phyloP scores from a whole-genome alignment of 2,329 filamentous ascomycete species.

The Penicillium sp. region DNA sequence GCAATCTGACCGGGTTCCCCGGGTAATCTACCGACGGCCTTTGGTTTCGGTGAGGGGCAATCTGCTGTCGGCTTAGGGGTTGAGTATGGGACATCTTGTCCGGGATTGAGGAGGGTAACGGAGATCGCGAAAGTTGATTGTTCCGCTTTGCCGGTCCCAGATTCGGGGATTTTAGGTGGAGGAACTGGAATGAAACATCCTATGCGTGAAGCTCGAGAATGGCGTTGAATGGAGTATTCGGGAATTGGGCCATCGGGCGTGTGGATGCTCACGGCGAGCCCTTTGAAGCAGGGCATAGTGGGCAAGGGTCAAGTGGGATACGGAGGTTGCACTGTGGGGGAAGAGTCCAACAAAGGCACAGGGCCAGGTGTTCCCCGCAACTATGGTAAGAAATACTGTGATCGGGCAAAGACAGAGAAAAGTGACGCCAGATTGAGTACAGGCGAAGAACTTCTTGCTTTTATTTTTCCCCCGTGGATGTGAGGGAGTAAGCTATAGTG shows the following conservation, averaged over 20 bases:
- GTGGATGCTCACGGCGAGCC: conserved; percentile 97
- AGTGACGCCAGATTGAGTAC: conserved; percentile 5
- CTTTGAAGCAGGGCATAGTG: conserved; percentile 94
- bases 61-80: conserved; percentile 74
- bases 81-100: conserved; percentile 87
- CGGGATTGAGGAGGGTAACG: conserved; percentile 88
- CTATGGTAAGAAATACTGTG: conserved; percentile 6
- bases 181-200: conserved; percentile 97
- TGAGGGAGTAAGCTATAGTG: conserved; percentile 16
- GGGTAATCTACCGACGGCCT: conserved; percentile 72
- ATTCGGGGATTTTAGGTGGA: conserved; percentile 72
- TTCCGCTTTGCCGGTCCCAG: conserved; percentile 73
- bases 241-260: conserved; percentile 74
- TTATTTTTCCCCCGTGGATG: conserved; percentile 14
- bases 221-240: conserved; percentile 92
- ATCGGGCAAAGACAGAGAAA: conserved; percentile 1
- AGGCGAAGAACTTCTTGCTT: conserved; percentile 9
- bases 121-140: conserved; percentile 97
- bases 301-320: conserved; percentile 5
- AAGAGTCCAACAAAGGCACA: conserved; percentile 2
- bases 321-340: conserved; percentile 6
- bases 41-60: conserved; percentile 77
- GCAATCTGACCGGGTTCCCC: conserved; percentile 53
- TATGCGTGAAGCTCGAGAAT: conserved; percentile 86
- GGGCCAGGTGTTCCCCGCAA: conserved; percentile 15